Evolutionary conservation across 257 asterid species (phyloP).

Genomic region (Echites panduratus): DNA sequence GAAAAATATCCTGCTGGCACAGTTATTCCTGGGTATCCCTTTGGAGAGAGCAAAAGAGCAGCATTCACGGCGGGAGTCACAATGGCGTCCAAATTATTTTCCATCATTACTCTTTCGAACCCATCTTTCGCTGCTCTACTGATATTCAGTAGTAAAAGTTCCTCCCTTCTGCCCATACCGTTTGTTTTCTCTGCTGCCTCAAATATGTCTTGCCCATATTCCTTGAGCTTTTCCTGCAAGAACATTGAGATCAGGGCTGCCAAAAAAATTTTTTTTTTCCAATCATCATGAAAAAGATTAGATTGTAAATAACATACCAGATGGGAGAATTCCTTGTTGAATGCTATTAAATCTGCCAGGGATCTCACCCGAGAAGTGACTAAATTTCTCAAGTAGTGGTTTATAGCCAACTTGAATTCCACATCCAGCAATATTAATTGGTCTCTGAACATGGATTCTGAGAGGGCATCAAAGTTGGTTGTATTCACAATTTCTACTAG

Average conservation of each 20-base stretch:
- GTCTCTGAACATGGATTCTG: constrained; percentile 11
- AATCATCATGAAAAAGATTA: background rate
- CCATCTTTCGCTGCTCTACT: constrained; percentile 20
- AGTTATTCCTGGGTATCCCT: constrained; percentile 43
- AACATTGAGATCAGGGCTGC: too few species aligned
- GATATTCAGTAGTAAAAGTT: constrained; percentile 22
- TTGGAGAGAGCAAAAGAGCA: constrained; percentile 30
- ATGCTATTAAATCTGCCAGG: constrained; percentile 31
- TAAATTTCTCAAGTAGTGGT: constrained; percentile 32
- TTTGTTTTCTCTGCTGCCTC: constrained; percentile 38
- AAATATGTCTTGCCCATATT: constrained; percentile 32
- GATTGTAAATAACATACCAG: constrained; percentile 20
- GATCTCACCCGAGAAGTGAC: constrained; percentile 37
- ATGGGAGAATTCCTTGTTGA: constrained; percentile 29
- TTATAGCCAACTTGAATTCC: constrained; percentile 37
- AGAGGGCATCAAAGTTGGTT: constrained; percentile 17
- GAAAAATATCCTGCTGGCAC: constrained; percentile 44
- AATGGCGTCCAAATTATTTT: constrained; percentile 35
- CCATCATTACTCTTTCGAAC: constrained; percentile 29
- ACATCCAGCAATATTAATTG: constrained; percentile 19
- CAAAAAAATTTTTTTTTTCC: too few species aligned
- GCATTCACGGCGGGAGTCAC: constrained; percentile 15
- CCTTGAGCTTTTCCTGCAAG: constrained; percentile 32
- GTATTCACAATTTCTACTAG: constrained; percentile 32
- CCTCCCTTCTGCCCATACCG: constrained; percentile 29